These are phyloP conservation scores for Hapsidospora chrysogenum DNA, from an alignment of 495 filamentous ascomycete species.

Conservation along the genomic window DNA sequence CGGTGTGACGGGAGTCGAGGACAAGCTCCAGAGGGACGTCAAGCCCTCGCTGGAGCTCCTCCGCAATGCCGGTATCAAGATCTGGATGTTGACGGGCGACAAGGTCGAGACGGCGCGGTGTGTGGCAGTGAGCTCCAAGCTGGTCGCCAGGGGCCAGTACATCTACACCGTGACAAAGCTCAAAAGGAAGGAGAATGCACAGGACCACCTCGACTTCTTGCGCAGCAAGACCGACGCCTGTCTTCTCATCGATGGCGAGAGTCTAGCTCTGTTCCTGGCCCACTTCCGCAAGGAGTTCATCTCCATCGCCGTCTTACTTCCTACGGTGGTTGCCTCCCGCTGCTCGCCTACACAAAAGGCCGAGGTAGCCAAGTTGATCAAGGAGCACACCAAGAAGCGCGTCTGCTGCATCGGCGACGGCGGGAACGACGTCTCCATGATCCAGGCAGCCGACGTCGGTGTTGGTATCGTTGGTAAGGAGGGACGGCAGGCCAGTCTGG, in stretches of 20 bases:
- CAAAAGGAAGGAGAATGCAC: slow-evolving; percentile 58
- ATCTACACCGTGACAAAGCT: slow-evolving; percentile 87
- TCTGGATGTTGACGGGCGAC: slow-evolving; percentile 99
- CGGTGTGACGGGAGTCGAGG: slow-evolving; percentile 94
- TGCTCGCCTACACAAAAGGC: slow-evolving; percentile 97
- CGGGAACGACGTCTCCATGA: slow-evolving; percentile 98
- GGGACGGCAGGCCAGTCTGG: slow-evolving; percentile 83
- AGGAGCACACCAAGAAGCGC: slow-evolving; percentile 78
- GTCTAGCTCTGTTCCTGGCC: slow-evolving; percentile 62
- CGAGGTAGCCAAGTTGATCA: slow-evolving; percentile 80
- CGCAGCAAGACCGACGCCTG: slow-evolving; percentile 75
- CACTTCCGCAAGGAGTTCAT: slow-evolving; percentile 78
- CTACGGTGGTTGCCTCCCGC: slow-evolving; percentile 87
- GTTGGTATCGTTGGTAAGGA: slow-evolving; percentile 98
- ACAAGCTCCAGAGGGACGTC: slow-evolving; percentile 88
- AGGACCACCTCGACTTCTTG: slow-evolving; percentile 74
- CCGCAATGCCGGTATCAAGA: slow-evolving; percentile 96
- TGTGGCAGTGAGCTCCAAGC: slow-evolving; percentile 84
- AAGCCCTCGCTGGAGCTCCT: slow-evolving; percentile 88
- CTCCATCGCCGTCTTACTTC: slow-evolving; percentile 68
- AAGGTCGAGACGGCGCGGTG: slow-evolving; percentile 97
- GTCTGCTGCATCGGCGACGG: slow-evolving; percentile 95
- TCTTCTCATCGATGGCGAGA: slow-evolving; percentile 90
- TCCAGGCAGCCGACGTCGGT: slow-evolving; percentile 93
- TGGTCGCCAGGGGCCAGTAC: slow-evolving; percentile 89